Evolutionary conservation across 768 basidiomycete species (phyloP).

Genomic region (Fibroporia radiculosa): DNA sequence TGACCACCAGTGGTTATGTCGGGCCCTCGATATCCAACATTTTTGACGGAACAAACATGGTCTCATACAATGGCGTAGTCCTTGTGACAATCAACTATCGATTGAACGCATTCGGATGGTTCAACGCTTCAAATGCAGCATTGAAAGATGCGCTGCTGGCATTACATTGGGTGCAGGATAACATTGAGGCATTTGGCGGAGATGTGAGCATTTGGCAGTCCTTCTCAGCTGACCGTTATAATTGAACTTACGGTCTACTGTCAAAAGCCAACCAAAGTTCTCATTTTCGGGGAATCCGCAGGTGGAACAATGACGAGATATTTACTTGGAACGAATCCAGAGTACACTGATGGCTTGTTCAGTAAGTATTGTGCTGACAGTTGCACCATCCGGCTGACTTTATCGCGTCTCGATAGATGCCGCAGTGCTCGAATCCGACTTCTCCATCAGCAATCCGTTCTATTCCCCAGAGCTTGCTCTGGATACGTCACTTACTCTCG

Average conservation of each 20-base stretch:
- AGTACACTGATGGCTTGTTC: constrained; percentile 5
- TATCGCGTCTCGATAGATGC: neutral
- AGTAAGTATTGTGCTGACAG: neutral
- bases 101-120: constrained; percentile 7
- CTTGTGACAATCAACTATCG: constrained; percentile 8
- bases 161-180: constrained; percentile 7
- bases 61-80: constrained; percentile 9
- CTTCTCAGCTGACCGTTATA: neutral
- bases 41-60: constrained; percentile 7
- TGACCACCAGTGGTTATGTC: constrained; percentile 6
- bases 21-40: constrained; percentile 6
- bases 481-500: constrained; percentile 2
- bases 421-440: constrained; percentile 7
- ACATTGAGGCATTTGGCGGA: constrained; percentile 8
- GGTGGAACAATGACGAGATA: constrained; percentile 7
- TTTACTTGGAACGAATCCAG: constrained; percentile 4
- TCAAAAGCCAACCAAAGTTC: constrained; percentile 1
- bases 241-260: neutral
- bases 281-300: constrained; percentile 6
- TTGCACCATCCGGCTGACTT: neutral
- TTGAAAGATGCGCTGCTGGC: constrained; percentile 5
- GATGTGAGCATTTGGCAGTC: constrained; percentile 3
- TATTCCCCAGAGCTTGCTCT: constrained; percentile 1
- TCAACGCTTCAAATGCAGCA: constrained; percentile 8
- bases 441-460: constrained; percentile 4